These are phyloP conservation scores for Ehretia macrophylla DNA, from an alignment of 257 asterid genomes.

Conservation along the genomic window DNA sequence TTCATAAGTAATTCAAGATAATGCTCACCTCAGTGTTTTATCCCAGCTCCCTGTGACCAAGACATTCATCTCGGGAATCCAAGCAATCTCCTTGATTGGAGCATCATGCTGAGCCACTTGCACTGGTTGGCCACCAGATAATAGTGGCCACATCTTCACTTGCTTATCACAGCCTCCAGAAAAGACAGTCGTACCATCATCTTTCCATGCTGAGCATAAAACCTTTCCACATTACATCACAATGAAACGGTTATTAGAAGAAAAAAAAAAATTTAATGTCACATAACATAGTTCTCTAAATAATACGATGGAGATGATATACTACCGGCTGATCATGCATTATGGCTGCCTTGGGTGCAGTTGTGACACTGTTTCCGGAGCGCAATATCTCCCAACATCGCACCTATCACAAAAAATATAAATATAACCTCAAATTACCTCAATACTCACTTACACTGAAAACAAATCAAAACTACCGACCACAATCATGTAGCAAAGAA, in stretches of 20 bases:
- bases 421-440: neutral
- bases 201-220: slow-evolving; percentile 92
- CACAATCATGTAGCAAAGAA: too few species aligned
- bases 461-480: neutral
- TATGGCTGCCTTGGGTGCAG: slow-evolving; percentile 77
- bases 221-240: slow-evolving; percentile 50
- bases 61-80: slow-evolving; percentile 91
- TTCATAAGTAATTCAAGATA: neutral
- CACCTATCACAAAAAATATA: slow-evolving; percentile 43
- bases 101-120: slow-evolving; percentile 94
- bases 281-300: slow-evolving; percentile 5
- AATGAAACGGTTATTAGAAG: slow-evolving; percentile 3
- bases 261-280: neutral
- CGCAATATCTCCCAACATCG: slow-evolving; percentile 90
- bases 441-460: neutral
- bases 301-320: neutral
- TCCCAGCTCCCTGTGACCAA: slow-evolving; percentile 93
- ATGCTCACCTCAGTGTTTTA: slow-evolving; percentile 75
- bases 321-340: slow-evolving; percentile 89
- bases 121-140: slow-evolving; percentile 69
- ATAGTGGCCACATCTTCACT: slow-evolving; percentile 95
- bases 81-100: slow-evolving; percentile 88
- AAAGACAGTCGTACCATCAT: slow-evolving; percentile 93
- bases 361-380: slow-evolving; percentile 49
- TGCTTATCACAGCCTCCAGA: slow-evolving; percentile 99